Conservation (phyloP, 495 filamentous ascomycete genomes). For the Baudoinia panamericana region DNA sequence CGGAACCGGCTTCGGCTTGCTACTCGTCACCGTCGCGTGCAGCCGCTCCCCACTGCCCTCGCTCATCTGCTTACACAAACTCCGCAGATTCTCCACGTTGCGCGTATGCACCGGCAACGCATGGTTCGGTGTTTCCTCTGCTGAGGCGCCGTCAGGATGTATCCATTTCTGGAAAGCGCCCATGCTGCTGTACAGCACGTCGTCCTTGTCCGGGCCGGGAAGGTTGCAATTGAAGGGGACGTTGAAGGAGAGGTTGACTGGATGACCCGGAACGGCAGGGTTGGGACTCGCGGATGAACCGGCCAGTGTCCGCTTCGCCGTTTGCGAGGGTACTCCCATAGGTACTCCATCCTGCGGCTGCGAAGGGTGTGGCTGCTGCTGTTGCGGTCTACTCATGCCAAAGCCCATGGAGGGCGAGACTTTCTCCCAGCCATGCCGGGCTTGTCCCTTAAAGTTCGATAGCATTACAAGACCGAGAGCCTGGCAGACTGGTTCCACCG, state of each 20-base stretch:
- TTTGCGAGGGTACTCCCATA: constrained; percentile 29
- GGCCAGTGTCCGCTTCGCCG: constrained; percentile 47
- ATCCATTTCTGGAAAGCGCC: constrained; percentile 80
- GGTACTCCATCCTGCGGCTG: too few relatives aligned
- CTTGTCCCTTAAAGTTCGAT: constrained; percentile 63
- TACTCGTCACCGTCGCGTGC: constrained; percentile 69
- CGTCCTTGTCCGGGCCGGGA: constrained; percentile 77
- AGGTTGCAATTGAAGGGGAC: constrained; percentile 87
- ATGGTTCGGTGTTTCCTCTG: constrained; percentile 68
- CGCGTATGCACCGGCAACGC: constrained; percentile 77
- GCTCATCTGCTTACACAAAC: constrained; percentile 64
- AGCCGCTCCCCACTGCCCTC: constrained; percentile 54
- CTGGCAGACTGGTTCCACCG: too few relatives aligned
- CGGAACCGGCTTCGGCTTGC: constrained; percentile 63
- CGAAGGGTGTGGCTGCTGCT: constrained; percentile 57
- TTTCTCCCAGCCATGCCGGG: constrained; percentile 87
- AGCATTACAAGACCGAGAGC: too few relatives aligned
- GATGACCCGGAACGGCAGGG: constrained; percentile 28
- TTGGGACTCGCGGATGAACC: constrained; percentile 26
- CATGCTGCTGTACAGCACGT: constrained; percentile 77
- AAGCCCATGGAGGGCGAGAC: constrained; percentile 56
- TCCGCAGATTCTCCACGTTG: constrained; percentile 66
- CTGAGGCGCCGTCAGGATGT: constrained; percentile 62
- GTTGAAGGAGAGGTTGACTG: constrained; percentile 68
- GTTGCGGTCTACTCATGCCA: constrained; percentile 52